Percentiles rank a stretch among this genome's conserved stretches.
These are phyloP conservation scores for Flammula alnicola DNA, from an alignment of 1,284 basidiomycete genomes.

Conservation along the genomic window DNA sequence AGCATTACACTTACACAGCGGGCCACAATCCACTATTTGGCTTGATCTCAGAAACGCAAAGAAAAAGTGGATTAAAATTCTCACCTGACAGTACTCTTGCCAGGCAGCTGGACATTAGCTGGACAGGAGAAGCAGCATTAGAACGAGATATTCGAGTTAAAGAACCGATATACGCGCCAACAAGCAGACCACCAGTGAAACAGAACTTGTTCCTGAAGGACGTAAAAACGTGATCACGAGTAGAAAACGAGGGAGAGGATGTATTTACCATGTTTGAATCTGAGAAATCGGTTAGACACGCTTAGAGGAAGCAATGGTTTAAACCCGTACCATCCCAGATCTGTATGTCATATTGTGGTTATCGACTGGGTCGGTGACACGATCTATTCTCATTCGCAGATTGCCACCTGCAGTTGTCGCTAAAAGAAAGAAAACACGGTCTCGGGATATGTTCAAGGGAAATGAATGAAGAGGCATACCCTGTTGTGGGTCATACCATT, in stretches of 20 bases:
- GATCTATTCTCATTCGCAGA: slow-evolving; percentile 36
- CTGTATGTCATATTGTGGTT: slow-evolving; percentile 44
- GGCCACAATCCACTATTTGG: slow-evolving; percentile 69
- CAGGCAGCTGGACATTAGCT: slow-evolving; percentile 64
- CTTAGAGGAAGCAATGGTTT: background rate
- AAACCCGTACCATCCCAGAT: slow-evolving; percentile 42
- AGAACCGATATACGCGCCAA: slow-evolving; percentile 43
- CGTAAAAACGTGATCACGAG: background rate
- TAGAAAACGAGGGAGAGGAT: background rate
- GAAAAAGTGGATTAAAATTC: slow-evolving; percentile 18
- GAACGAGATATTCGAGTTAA: background rate
- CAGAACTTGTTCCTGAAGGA: slow-evolving; percentile 68
- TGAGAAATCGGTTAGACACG: slow-evolving; percentile 12
- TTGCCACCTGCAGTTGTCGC: slow-evolving; percentile 41
- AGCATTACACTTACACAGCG: slow-evolving; percentile 56
- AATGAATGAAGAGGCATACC: slow-evolving; percentile 24
- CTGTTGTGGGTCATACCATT: slow-evolving; percentile 49
- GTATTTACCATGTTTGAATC: slow-evolving; percentile 42
- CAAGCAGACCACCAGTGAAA: slow-evolving; percentile 78
- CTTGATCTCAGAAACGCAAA: background rate
- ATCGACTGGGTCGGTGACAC: slow-evolving; percentile 26
- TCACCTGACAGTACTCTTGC: slow-evolving; percentile 53
- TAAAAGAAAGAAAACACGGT: slow-evolving; percentile 14
- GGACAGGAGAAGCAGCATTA: background rate
- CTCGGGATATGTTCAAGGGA: background rate